Conservation (phyloP, 495 filamentous ascomycete genomes). For the Evernia prunastri region DNA sequence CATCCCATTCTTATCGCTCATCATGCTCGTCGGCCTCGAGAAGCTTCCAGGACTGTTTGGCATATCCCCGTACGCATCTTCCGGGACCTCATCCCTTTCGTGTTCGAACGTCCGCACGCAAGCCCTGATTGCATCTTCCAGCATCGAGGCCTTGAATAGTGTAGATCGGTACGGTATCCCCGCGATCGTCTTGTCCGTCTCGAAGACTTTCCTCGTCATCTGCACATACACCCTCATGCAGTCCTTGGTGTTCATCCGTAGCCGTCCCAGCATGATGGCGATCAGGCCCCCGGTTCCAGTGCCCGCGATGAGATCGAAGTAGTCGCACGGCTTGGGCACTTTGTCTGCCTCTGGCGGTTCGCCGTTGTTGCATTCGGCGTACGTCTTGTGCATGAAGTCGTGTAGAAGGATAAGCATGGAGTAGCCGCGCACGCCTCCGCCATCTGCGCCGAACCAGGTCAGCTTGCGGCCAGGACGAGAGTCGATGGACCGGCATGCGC, state of each 20-base stretch:
- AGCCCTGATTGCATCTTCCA: conserved; percentile 89
- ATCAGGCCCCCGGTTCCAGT: conserved; percentile 94
- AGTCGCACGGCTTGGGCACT: conserved; percentile 95
- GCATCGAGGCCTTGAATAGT: conserved; percentile 88
- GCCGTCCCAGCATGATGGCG: conserved; percentile 88
- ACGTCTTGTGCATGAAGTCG: conserved; percentile 91
- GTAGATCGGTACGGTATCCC: conserved; percentile 92
- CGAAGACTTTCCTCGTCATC: conserved; percentile 89
- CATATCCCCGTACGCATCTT: conserved; percentile 31
- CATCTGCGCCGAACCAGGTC: conserved; percentile 51
- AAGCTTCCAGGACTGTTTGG: conserved; percentile 29
- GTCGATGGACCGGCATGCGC: neutral
- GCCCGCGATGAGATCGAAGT: conserved; percentile 94
- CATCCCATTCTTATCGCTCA: conserved; percentile 27
- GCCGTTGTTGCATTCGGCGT: conserved; percentile 78
- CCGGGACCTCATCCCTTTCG: conserved; percentile 65
- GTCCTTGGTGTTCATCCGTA: conserved; percentile 87
- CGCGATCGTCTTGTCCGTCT: conserved; percentile 94
- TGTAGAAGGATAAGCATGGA: conserved; percentile 93
- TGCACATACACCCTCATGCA: conserved; percentile 95
- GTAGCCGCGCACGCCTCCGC: conserved; percentile 93
- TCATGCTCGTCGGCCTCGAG: conserved; percentile 21
- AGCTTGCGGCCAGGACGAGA: neutral
- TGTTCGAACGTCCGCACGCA: conserved; percentile 75
- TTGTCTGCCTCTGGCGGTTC: conserved; percentile 75